Evolutionary conservation across 2,329 filamentous ascomycete species (phyloP).

Genomic region (Podosphaera leucotricha): DNA sequence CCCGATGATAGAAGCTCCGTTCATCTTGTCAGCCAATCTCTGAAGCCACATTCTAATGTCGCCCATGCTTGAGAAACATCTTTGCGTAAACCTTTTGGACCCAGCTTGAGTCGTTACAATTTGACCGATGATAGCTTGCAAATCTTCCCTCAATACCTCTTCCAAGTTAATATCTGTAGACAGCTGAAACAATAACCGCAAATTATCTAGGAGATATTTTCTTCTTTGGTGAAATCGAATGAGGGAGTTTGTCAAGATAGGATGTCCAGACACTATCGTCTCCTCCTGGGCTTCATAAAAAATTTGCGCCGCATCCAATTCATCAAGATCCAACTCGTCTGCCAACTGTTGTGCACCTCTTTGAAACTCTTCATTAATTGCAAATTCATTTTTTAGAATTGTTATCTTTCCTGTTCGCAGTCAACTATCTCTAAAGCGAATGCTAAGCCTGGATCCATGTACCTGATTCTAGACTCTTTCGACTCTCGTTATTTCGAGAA

Average conservation of each 20-base stretch:
- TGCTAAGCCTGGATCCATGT: slow-evolving; percentile 9
- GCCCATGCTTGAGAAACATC: slow-evolving; percentile 54
- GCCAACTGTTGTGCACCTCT: slow-evolving; percentile 61
- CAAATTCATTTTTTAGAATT: slow-evolving; percentile 49
- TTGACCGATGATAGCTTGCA: slow-evolving; percentile 31
- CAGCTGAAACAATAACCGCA: slow-evolving; percentile 56
- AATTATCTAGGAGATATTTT: slow-evolving; percentile 58
- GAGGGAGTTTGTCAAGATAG: slow-evolving; percentile 54
- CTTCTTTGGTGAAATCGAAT: slow-evolving; percentile 75
- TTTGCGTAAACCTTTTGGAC: slow-evolving; percentile 37
- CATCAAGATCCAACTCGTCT: slow-evolving; percentile 76
- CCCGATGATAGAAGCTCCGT: slow-evolving; percentile 52
- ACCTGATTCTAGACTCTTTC: slow-evolving; percentile 47
- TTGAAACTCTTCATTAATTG: slow-evolving; percentile 69
- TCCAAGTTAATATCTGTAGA: slow-evolving; percentile 10
- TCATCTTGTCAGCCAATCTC: slow-evolving; percentile 49
- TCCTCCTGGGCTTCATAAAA: slow-evolving; percentile 53
- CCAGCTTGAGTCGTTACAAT: slow-evolving; percentile 23
- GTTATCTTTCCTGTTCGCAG: slow-evolving; percentile 42
- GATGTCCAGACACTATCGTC: slow-evolving; percentile 41
- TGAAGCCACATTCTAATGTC: slow-evolving; percentile 58
- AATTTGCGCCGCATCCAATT: slow-evolving; percentile 57
- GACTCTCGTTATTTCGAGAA: slow-evolving; percentile 49
- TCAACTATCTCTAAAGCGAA: slow-evolving; percentile 6
- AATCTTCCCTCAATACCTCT: slow-evolving; percentile 24